These are phyloP conservation scores for Yarrowia porcina DNA, from an alignment of 805 yeast genomes.

Conservation along the genomic window DNA sequence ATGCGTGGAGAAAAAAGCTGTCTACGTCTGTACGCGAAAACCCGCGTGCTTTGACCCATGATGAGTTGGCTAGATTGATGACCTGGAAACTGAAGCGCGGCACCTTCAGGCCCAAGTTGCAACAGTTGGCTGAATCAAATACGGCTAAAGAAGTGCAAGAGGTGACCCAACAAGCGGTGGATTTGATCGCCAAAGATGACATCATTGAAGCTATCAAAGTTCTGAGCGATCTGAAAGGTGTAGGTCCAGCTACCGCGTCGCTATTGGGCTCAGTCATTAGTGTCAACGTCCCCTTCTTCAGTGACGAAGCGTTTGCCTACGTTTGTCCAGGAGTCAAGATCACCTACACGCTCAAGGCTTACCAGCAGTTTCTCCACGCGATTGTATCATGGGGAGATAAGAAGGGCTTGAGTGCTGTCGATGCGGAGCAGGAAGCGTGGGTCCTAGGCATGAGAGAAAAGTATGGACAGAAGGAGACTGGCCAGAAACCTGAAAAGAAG, in stretches of 20 bases:
- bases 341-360: neutral
- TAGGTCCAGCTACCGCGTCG: constrained; percentile 20
- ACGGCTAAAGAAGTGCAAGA: neutral
- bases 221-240: constrained; percentile 10
- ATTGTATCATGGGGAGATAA: neutral
- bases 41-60: neutral
- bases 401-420: neutral
- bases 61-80: neutral
- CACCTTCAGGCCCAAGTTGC: constrained; percentile 5
- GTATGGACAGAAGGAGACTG: neutral
- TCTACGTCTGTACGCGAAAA: neutral
- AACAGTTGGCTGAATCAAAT: constrained; percentile 13
- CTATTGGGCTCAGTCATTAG: neutral
- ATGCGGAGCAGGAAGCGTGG: constrained; percentile 19
- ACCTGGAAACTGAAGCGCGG: constrained; percentile 21
- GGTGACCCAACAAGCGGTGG: neutral
- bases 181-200: neutral
- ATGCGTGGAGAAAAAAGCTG: neutral
- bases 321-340: neutral
- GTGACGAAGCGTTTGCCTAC: constrained; percentile 13
- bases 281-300: neutral
- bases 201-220: neutral
- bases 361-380: neutral
- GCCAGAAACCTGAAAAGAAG: neutral
- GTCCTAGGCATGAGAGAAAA: constrained; percentile 25